Evolutionary conservation across 192 early-diverging fungal genomes (phyloP), one percentile per base, ranked within the genome.

Genomic region (Coemansia guatemalensis): DNA sequence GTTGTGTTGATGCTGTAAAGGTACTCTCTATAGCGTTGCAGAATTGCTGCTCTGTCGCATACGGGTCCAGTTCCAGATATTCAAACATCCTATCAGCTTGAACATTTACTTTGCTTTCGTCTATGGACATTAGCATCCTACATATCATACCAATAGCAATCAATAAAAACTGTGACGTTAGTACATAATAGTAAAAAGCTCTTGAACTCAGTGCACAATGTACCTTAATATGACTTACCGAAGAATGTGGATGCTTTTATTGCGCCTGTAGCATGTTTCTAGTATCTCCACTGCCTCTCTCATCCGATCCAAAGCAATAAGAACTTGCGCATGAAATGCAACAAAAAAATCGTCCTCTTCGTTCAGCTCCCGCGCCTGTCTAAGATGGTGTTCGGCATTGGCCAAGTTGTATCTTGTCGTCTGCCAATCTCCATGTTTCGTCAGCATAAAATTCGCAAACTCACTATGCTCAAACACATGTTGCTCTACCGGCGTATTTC

Each of bases 1-100:
- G 14, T 17, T 44, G 2, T 1, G 9, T 44, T 44, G 39, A 44
- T 4, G 29, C 29, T 44, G 9, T 17, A 1, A 44, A 41, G 6
- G 1, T 12, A 47, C 14, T 7, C 2, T 20, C 3, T 44, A 22
- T 12, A 21, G 3, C 6, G 55, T 50, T 8, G 47, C 27, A 14
- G 33, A 22, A 1, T 29, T 44, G 14, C 29, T 35, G 32, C 2
- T 39, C 56, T 0, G 62, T 48, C 21, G 71, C 77, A 33, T 61
- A 74, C 3, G 77, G 77, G 26, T 80, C 77, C 50, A 53, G 23
- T 27, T 73, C 65, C 39, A 80, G 41, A 24, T 71, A 80, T 2
- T 80, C 77, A n/a, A 74, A 41, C 48, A 73, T 56, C 12, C 58
- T 23, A 0, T 69, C 44, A 0, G 39, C 35, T 48, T 80, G 71